phyloP scores from a whole-genome alignment of 768 basidiomycete species.

The Gelatoporia subvermispora region DNA sequence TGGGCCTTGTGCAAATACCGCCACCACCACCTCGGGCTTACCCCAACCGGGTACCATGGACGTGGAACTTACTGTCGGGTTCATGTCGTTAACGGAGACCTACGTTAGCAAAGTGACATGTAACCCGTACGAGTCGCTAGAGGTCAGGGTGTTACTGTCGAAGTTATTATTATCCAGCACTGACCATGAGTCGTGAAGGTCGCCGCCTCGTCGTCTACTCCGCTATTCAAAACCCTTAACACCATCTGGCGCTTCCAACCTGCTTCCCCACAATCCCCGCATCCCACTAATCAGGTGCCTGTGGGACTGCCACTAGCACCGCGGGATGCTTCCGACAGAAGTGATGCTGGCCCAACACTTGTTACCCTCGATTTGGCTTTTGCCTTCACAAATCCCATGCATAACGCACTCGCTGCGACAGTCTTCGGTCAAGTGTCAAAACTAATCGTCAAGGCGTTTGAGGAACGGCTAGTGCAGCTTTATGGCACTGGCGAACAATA shows the following conservation, averaged over 20 bases:
- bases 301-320: neutral
- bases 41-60: conserved; percentile 43
- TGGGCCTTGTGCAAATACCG: conserved; percentile 20
- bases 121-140: conserved; percentile 69
- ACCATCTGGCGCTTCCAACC: conserved; percentile 76
- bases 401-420: conserved; percentile 74
- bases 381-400: conserved; percentile 81
- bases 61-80: conserved; percentile 85
- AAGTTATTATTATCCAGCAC: neutral
- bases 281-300: conserved; percentile 22
- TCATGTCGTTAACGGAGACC: conserved; percentile 80
- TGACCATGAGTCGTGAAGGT: conserved; percentile 40
- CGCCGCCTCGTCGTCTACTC: conserved; percentile 62
- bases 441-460: conserved; percentile 91
- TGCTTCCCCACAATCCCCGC: conserved; percentile 38
- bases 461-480: conserved; percentile 70
- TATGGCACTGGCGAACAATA: conserved; percentile 47
- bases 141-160: conserved; percentile 45
- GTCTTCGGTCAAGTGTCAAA: conserved; percentile 87
- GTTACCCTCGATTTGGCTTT: conserved; percentile 83
- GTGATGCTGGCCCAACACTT: conserved; percentile 52
- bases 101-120: conserved; percentile 86
- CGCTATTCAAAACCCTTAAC: conserved; percentile 66
- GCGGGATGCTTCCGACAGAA: neutral
- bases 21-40: conserved; percentile 20